These are phyloP conservation scores for Capsicum baccatum DNA, from an alignment of 257 asterid genomes.

Conservation along the genomic window DNA sequence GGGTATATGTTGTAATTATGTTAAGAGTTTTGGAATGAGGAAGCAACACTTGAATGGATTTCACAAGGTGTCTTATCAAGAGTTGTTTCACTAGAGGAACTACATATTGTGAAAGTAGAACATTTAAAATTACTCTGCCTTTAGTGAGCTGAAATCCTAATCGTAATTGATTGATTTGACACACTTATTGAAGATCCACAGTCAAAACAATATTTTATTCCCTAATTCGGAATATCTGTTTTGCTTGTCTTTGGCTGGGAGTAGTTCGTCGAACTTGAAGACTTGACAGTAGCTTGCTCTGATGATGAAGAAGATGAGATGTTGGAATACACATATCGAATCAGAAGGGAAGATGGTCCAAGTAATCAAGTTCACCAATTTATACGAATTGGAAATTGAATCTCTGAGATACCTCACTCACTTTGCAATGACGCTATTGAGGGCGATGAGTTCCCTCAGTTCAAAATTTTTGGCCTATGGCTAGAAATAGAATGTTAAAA, in stretches of 20 bases:
- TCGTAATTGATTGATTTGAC: not conserved
- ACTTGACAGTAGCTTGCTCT: not conserved
- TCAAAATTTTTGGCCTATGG: too few species aligned
- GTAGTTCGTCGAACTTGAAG: not conserved
- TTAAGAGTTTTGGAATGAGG: not conserved
- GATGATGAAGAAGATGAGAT: not conserved
- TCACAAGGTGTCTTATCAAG: slow-evolving; percentile 1
- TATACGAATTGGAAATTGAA: too few species aligned
- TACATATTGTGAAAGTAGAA: not conserved
- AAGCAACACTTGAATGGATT: not conserved
- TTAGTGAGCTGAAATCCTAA: not conserved
- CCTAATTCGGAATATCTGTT: not conserved
- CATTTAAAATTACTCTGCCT: not conserved
- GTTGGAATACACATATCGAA: too few species aligned
- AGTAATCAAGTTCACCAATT: too few species aligned
- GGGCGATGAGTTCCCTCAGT: too few species aligned
- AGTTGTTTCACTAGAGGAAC: not conserved
- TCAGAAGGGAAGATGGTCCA: too few species aligned
- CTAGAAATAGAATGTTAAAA: too few species aligned
- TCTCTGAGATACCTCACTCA: too few species aligned
- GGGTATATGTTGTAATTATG: not conserved
- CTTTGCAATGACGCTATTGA: too few species aligned
- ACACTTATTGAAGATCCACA: not conserved
- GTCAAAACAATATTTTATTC: not conserved
- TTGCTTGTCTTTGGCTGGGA: not conserved